Conservation (phyloP, 1,284 basidiomycete genomes). For the Coniferiporia weirii region DNA sequence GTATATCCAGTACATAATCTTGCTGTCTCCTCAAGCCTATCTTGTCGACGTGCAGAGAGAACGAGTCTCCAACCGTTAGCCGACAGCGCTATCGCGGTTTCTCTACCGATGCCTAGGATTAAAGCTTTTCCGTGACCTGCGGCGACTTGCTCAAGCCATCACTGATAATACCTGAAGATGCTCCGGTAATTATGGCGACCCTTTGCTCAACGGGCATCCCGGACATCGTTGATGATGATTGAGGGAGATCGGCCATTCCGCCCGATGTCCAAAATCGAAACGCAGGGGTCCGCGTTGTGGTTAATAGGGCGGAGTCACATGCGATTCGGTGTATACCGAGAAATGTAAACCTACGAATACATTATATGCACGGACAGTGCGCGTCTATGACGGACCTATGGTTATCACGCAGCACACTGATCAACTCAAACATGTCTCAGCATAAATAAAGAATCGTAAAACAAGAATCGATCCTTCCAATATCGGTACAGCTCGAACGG, state of each 20-base stretch:
- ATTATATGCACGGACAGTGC: no score
- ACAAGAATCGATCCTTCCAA: no score
- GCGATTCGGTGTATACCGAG: no score
- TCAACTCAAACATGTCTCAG: no score
- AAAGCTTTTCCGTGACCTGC: not conserved
- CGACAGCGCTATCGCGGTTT: conserved; percentile 43
- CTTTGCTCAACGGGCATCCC: conserved; percentile 12
- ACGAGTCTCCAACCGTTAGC: conserved; percentile 56
- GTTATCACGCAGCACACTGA: no score
- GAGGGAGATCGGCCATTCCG: conserved; percentile 23
- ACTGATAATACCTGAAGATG: conserved; percentile 28
- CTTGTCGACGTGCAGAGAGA: conserved; percentile 50
- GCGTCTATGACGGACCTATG: no score
- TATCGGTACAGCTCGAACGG: no score
- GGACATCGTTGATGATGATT: conserved; percentile 48
- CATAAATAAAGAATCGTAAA: no score
- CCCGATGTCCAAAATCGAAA: no score
- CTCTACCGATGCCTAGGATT: conserved; percentile 31
- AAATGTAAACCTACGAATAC: no score
- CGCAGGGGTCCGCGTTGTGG: no score
- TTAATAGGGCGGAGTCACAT: no score
- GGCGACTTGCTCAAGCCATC: conserved; percentile 8
- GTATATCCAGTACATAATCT: conserved; percentile 38
- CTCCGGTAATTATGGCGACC: conserved; percentile 33
- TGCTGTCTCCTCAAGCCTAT: conserved; percentile 56